Conservation (phyloP, 139 green algal genomes). For the Protoeuglena noctilucae region DNA sequence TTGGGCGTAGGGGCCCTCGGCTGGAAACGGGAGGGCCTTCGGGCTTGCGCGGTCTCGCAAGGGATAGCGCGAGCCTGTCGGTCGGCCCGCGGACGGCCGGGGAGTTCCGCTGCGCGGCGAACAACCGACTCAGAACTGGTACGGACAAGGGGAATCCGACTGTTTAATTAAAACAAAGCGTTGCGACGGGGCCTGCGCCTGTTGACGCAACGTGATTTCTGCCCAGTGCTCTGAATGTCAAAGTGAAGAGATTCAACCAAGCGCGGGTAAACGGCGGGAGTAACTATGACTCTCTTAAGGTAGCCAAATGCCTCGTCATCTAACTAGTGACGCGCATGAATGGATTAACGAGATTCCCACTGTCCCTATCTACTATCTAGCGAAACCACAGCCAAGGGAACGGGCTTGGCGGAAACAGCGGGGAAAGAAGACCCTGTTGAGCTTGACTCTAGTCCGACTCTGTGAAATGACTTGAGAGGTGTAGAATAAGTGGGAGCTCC, state of each 20-base stretch:
- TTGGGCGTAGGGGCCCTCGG: constrained; percentile 55
- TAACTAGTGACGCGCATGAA: constrained; percentile 53
- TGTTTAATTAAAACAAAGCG: constrained; percentile 97
- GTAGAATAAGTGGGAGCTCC: constrained; percentile 56
- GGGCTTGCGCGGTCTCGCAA: constrained; percentile 49
- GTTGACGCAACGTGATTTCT: constrained; percentile 66
- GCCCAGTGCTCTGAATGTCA: constrained; percentile 55
- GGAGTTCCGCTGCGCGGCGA: constrained; percentile 53
- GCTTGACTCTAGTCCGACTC: constrained; percentile 74
- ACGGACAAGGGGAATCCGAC: constrained; percentile 89
- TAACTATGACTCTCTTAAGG: constrained; percentile 68
- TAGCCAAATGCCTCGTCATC: constrained; percentile 58
- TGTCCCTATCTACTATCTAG: constrained; percentile 59
- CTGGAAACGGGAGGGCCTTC: constrained; percentile 31
- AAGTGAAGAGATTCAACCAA: constrained; percentile 95
- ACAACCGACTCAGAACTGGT: constrained; percentile 88
- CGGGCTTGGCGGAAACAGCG: constrained; percentile 59
- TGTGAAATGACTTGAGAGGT: constrained; percentile 60
- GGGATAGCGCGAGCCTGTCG: constrained; percentile 37
- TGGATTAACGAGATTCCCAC: constrained; percentile 72
- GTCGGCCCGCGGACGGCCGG: constrained; percentile 35
- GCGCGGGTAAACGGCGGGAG: constrained; percentile 84
- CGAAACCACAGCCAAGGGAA: constrained; percentile 30
- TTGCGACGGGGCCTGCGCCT: constrained; percentile 78
- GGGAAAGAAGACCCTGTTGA: constrained; percentile 80